A percentile compares a stretch with the other conserved stretches of the same genome.
Evolutionary conservation across 148 eudicot species (phyloP).

Genomic region (Spergularia bocconei): DNA sequence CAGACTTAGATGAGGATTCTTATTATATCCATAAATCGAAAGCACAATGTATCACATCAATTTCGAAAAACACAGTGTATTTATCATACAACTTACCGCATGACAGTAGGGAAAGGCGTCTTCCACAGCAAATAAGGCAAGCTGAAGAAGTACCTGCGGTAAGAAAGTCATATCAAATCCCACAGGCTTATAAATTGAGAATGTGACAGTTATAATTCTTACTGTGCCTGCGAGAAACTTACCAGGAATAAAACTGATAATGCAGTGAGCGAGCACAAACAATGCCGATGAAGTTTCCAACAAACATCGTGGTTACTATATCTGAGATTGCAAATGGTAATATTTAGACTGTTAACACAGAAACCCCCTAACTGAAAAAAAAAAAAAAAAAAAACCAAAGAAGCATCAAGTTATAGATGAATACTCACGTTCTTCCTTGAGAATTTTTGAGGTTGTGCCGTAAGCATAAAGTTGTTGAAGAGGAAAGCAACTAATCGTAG

Average conservation of each 20-base stretch:
- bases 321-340: slow-evolving; percentile 44
- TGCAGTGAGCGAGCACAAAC: slow-evolving; percentile 90
- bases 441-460: slow-evolving; percentile 36
- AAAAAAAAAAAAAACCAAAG: too few relatives aligned
- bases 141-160: slow-evolving; percentile 84
- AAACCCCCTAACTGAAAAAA: too few relatives aligned
- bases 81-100: slow-evolving; percentile 49
- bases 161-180: background rate
- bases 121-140: slow-evolving; percentile 89
- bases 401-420: background rate
- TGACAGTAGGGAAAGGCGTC: slow-evolving; percentile 61
- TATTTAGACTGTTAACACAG: background rate
- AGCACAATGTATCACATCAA: background rate
- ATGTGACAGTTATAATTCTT: background rate
- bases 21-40: background rate
- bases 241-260: slow-evolving; percentile 97
- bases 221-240: slow-evolving; percentile 22
- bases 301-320: slow-evolving; percentile 75
- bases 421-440: slow-evolving; percentile 63
- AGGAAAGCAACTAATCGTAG: slow-evolving; percentile 39
- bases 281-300: slow-evolving; percentile 93
- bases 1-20: background rate
- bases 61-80: background rate
- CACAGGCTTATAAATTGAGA: background rate
- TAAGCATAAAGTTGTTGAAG: slow-evolving; percentile 30